Conservation (phyloP, 148 eudicot species). For the Fagopyrum tataricum region DNA sequence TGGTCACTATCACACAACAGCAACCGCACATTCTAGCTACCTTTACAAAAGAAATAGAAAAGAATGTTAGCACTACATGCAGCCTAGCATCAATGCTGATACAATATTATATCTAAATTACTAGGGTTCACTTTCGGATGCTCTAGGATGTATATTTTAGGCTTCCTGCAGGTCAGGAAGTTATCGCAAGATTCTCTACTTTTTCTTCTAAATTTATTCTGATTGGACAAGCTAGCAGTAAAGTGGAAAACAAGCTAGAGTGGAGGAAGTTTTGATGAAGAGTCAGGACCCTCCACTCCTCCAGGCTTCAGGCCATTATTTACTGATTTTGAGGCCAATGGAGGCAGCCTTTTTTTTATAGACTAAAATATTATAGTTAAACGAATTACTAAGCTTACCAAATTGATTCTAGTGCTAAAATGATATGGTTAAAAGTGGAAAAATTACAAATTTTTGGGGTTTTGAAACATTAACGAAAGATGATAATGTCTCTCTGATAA, state of each 20-base stretch:
- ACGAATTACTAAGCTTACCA: not conserved
- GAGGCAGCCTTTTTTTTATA: too few relatives aligned
- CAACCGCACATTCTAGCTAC: slow-evolving; percentile 1
- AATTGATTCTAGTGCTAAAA: not conserved
- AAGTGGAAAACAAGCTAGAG: not conserved
- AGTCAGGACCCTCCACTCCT: not conserved
- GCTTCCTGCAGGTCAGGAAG: not conserved
- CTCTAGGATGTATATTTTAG: not conserved
- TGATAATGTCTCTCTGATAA: not conserved
- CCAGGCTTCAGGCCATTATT: too few relatives aligned
- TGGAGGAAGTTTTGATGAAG: not conserved
- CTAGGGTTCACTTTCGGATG: not conserved
- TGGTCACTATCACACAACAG: not conserved
- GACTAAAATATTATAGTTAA: not conserved
- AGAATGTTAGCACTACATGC: slow-evolving; percentile 8
- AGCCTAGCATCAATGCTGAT: not conserved
- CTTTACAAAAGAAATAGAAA: not conserved
- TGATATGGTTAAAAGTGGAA: not conserved
- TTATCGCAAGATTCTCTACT: not conserved
- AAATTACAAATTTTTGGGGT: not conserved
- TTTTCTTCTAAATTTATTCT: not conserved
- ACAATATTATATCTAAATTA: not conserved
- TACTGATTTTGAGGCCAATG: too few relatives aligned
- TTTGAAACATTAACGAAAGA: not conserved
- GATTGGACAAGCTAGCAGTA: not conserved